Conservation (phyloP, 768 basidiomycete species). For the Galerina marginata region DNA sequence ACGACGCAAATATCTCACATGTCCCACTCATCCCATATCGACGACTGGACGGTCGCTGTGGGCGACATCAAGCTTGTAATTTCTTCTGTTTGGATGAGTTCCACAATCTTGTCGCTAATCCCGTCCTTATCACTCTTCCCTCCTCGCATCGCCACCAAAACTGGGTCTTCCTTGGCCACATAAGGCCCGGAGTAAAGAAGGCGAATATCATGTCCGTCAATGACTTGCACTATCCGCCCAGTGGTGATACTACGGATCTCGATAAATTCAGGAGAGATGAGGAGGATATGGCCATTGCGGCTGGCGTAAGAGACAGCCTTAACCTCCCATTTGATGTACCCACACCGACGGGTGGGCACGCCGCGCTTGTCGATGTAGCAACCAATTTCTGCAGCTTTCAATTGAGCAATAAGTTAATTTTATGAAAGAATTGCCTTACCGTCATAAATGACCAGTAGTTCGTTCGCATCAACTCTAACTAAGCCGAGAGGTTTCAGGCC, state of each 20-base stretch:
- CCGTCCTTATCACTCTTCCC: slow-evolving; percentile 60
- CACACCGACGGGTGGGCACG: slow-evolving; percentile 59
- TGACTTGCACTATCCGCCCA: slow-evolving; percentile 80
- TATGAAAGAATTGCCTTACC: slow-evolving; percentile 45
- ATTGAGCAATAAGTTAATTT: not conserved
- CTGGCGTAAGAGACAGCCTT: slow-evolving; percentile 65
- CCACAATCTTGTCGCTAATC: slow-evolving; percentile 65
- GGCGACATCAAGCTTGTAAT: slow-evolving; percentile 40
- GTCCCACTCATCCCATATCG: slow-evolving; percentile 80
- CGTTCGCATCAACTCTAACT: slow-evolving; percentile 54
- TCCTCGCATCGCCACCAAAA: slow-evolving; percentile 71
- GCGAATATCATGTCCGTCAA: slow-evolving; percentile 74
- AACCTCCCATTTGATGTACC: slow-evolving; percentile 82
- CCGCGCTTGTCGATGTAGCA: slow-evolving; percentile 80
- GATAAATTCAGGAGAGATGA: slow-evolving; percentile 77
- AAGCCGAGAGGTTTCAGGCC: slow-evolving; percentile 69
- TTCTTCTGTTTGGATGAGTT: slow-evolving; percentile 73
- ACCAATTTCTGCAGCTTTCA: slow-evolving; percentile 58
- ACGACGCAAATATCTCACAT: slow-evolving; percentile 40
- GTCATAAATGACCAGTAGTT: slow-evolving; percentile 78
- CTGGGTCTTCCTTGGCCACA: slow-evolving; percentile 46
- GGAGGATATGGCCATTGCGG: slow-evolving; percentile 67
- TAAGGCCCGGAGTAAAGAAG: slow-evolving; percentile 56
- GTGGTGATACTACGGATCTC: slow-evolving; percentile 72
- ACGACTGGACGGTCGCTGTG: slow-evolving; percentile 21